Evolutionary conservation across 768 basidiomycete species (phyloP).

Genomic region (Cystofilobasidium capitatum): DNA sequence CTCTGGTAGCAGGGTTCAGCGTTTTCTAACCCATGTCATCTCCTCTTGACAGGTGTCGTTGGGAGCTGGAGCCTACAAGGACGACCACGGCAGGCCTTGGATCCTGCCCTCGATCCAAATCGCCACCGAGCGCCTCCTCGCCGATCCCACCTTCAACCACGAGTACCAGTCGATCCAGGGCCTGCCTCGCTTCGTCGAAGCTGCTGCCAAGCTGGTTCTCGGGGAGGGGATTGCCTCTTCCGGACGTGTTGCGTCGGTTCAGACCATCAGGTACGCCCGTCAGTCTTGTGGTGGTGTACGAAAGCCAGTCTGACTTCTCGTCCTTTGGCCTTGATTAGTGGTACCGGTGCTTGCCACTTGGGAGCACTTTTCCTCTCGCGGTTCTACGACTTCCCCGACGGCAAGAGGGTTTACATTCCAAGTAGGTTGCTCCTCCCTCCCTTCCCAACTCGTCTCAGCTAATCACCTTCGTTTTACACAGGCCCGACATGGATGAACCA

Average conservation of each 20-base stretch:
- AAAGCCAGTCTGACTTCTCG: slow-evolving; percentile 53
- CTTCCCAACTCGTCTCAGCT: not conserved
- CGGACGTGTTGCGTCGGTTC: slow-evolving; percentile 42
- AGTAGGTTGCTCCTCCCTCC: not conserved
- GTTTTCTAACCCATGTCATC: too few species aligned
- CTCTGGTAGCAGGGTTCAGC: too few species aligned
- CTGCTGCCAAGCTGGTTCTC: slow-evolving; percentile 75
- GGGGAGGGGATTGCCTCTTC: slow-evolving; percentile 42
- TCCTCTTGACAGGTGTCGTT: too few species aligned
- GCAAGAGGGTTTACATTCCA: slow-evolving; percentile 3
- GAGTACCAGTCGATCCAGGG: slow-evolving; percentile 95
- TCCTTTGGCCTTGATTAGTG: slow-evolving; percentile 53
- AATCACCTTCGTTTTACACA: not conserved
- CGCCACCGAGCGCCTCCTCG: slow-evolving; percentile 40
- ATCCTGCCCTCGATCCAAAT: slow-evolving; percentile 75
- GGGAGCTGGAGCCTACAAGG: slow-evolving; percentile 92
- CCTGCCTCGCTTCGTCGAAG: slow-evolving; percentile 68
- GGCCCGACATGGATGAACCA: not conserved
- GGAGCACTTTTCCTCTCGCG: slow-evolving; percentile 83
- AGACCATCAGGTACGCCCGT: too few species aligned
- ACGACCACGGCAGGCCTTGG: slow-evolving; percentile 89
- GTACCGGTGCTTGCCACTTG: slow-evolving; percentile 91
- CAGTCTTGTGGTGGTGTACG: slow-evolving; percentile 18
- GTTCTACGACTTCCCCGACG: slow-evolving; percentile 53
- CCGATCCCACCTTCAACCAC: slow-evolving; percentile 62